Conservation (phyloP, 2,329 filamentous ascomycete genomes). For the Onygenales sp. region DNA sequence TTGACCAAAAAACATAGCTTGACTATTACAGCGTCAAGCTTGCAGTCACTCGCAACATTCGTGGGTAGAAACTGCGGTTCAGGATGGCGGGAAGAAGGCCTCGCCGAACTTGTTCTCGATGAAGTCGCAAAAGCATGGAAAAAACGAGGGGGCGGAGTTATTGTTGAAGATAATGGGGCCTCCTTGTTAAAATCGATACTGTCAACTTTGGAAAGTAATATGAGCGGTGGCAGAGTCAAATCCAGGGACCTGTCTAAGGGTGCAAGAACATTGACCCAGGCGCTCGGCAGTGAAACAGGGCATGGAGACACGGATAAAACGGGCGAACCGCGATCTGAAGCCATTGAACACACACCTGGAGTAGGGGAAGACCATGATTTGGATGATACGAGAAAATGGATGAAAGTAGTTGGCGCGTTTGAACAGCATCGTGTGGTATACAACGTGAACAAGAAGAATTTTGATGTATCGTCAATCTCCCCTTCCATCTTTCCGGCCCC, state of each 20-base stretch:
- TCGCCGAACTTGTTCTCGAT: slow-evolving; percentile 86
- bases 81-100: slow-evolving; percentile 89
- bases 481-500: slow-evolving; percentile 66
- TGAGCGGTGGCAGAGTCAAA: slow-evolving; percentile 62
- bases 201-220: slow-evolving; percentile 73
- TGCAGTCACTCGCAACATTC: slow-evolving; percentile 78
- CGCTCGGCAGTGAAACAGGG: slow-evolving; percentile 53
- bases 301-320: slow-evolving; percentile 32
- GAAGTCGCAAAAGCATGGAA: slow-evolving; percentile 91
- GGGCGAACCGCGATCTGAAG: slow-evolving; percentile 36
- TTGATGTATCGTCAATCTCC: slow-evolving; percentile 61
- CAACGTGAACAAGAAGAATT: slow-evolving; percentile 66
- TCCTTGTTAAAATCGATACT: slow-evolving; percentile 67
- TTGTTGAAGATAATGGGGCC: slow-evolving; percentile 72
- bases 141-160: slow-evolving; percentile 74
- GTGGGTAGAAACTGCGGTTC: slow-evolving; percentile 90
- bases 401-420: slow-evolving; percentile 75
- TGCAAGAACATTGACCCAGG: slow-evolving; percentile 44
- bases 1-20: slow-evolving; percentile 97
- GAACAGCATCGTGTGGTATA: slow-evolving; percentile 59
- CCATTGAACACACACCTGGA: slow-evolving; percentile 14
- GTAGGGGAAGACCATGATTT: neutral
- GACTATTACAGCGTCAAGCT: slow-evolving; percentile 76
- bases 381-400: slow-evolving; percentile 62
- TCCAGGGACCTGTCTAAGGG: slow-evolving; percentile 7